Conservation (phyloP, 148 eudicot species). For the Dysphania ambrosioides region DNA sequence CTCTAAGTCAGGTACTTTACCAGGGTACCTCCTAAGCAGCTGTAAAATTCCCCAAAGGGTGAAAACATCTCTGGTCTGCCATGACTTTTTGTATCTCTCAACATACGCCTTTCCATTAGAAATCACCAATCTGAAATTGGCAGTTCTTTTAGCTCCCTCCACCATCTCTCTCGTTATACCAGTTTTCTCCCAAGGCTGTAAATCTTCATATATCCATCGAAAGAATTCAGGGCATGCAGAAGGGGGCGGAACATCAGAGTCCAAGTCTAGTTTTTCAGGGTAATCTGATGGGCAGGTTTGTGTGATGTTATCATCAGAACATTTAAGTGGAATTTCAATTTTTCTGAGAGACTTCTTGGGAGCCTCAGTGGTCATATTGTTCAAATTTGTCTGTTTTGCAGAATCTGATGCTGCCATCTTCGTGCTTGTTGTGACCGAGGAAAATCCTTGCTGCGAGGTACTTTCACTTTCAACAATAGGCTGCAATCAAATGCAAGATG, state of each 20-base stretch:
- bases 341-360: conserved; percentile 21
- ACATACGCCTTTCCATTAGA: conserved; percentile 60
- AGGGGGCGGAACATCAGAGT: conserved; percentile 36
- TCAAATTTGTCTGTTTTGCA: neutral
- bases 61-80: conserved; percentile 62
- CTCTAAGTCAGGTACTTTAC: conserved; percentile 78
- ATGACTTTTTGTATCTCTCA: conserved; percentile 39
- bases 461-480: conserved; percentile 28
- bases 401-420: conserved; percentile 10
- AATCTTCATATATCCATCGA: conserved; percentile 83
- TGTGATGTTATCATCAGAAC: conserved; percentile 39
- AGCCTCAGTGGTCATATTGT: conserved; percentile 11
- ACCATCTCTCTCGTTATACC: conserved; percentile 65
- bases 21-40: conserved; percentile 72
- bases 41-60: conserved; percentile 78
- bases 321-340: conserved; percentile 46
- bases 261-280: conserved; percentile 35
- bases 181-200: conserved; percentile 60
- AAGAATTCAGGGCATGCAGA: conserved; percentile 66
- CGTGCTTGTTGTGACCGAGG: conserved; percentile 12
- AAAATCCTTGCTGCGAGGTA: conserved; percentile 29
- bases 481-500: conserved; percentile 35
- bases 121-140: conserved; percentile 57
- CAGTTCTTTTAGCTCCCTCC: conserved; percentile 46
- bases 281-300: conserved; percentile 63